phyloP scores from a whole-genome alignment of 768 basidiomycete species.

The Russula sp. region DNA sequence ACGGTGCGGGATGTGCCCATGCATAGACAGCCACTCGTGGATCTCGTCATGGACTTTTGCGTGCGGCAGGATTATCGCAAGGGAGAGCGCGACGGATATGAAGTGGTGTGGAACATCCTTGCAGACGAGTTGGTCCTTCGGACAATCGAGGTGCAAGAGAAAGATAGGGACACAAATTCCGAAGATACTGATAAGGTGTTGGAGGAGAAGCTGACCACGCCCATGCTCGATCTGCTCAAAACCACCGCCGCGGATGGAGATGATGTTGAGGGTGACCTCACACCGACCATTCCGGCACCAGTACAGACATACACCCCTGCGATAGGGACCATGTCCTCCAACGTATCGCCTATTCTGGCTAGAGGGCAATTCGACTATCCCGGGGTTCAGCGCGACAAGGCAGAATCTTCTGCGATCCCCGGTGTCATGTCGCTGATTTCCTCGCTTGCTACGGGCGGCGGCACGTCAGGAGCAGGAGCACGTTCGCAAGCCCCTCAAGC shows the following conservation, averaged over 20 bases:
- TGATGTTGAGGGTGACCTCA: constrained; percentile 24
- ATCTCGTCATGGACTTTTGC: constrained; percentile 56
- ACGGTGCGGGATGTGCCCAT: constrained; percentile 65
- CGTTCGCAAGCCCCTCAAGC: constrained; percentile 58
- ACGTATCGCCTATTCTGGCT: constrained; percentile 54
- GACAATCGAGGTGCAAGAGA: constrained; percentile 37
- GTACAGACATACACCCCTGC: constrained; percentile 10
- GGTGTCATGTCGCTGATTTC: constrained; percentile 64
- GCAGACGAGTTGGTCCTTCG: constrained; percentile 33
- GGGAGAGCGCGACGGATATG: constrained; percentile 28
- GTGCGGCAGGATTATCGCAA: constrained; percentile 33
- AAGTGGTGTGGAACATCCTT: constrained; percentile 30
- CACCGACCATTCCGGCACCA: constrained; percentile 3
- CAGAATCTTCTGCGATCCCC: constrained; percentile 44
- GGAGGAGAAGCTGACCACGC: constrained; percentile 19
- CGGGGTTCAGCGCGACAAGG: constrained; percentile 40
- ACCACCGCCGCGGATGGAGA: constrained; percentile 19
- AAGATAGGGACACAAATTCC: constrained; percentile 44
- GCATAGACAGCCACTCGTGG: constrained; percentile 54
- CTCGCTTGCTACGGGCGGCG: constrained; percentile 43
- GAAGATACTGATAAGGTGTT: constrained; percentile 16
- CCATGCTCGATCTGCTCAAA: constrained; percentile 26
- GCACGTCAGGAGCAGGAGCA: constrained; percentile 45
- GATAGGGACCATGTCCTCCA: constrained; percentile 29
- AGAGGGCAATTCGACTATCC: constrained; percentile 58